Evolutionary conservation across 75 land plant species (phyloP).

Genomic region (Pinus albicaulis): DNA sequence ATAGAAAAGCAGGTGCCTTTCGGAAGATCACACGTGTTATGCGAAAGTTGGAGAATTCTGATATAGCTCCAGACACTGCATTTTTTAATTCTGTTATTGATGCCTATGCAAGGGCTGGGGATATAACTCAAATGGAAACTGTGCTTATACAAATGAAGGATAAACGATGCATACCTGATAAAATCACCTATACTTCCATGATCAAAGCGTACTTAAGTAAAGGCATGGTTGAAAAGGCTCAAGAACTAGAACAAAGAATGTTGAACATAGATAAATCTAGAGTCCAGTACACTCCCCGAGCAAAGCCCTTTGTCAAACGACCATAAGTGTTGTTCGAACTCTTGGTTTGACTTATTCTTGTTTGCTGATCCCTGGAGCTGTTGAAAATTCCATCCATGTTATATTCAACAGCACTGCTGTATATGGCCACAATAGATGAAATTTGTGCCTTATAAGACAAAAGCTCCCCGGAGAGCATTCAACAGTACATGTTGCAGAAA

Average conservation of each 20-base stretch:
- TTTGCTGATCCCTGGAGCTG: neutral
- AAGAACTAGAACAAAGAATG: slow-evolving; percentile 18
- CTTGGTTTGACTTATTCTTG: neutral
- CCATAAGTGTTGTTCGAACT: neutral
- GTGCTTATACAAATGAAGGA: slow-evolving; percentile 68
- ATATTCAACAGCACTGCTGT: neutral
- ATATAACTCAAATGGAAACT: slow-evolving; percentile 57
- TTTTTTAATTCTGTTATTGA: slow-evolving; percentile 82
- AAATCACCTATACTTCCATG: slow-evolving; percentile 63
- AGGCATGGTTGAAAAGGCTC: slow-evolving; percentile 31
- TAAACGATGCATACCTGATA: slow-evolving; percentile 63
- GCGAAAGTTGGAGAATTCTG: slow-evolving; percentile 60
- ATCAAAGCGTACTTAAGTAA: slow-evolving; percentile 39
- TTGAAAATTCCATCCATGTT: neutral
- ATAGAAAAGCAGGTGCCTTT: slow-evolving; percentile 47
- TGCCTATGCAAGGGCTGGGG: slow-evolving; percentile 66
- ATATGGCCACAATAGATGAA: too few relatives aligned
- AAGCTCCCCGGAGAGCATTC: neutral
- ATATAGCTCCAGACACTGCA: slow-evolving; percentile 61
- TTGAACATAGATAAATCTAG: neutral
- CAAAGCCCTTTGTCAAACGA: neutral
- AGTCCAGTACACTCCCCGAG: neutral
- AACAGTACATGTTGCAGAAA: neutral
- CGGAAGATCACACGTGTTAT: slow-evolving; percentile 57
- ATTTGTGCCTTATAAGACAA: neutral